Conservation (phyloP, 306 rosid genomes). For the Malus sieversii region DNA sequence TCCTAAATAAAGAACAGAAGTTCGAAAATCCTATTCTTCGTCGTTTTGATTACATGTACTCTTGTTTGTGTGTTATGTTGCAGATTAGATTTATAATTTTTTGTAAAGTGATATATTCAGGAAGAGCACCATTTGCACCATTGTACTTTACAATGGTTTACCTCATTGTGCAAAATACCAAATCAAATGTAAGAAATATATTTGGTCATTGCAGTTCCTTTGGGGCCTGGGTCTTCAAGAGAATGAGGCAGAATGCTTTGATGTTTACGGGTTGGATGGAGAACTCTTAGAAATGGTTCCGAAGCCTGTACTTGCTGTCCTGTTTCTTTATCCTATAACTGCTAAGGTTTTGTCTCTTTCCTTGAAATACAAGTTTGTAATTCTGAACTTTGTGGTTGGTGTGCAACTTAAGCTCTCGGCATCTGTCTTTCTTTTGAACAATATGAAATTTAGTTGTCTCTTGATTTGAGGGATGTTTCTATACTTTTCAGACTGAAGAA, state of each 20-base stretch:
- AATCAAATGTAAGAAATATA: not conserved
- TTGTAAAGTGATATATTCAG: not conserved
- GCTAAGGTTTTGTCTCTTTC: slow-evolving; percentile 42
- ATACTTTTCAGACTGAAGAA: slow-evolving; percentile 63
- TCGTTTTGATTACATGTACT: not conserved
- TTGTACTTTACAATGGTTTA: not conserved
- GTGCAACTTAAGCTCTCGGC: not conserved
- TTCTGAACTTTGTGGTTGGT: not conserved
- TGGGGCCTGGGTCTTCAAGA: slow-evolving; percentile 77
- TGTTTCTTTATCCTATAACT: slow-evolving; percentile 86
- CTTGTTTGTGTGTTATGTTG: not conserved
- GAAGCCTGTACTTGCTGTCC: slow-evolving; percentile 85
- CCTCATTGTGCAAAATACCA: not conserved
- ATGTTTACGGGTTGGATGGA: slow-evolving; percentile 82
- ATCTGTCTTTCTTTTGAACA: not conserved
- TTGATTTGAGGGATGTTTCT: slow-evolving; percentile 14
- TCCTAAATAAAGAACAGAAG: not conserved
- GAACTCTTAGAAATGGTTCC: slow-evolving; percentile 95
- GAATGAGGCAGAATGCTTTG: slow-evolving; percentile 70
- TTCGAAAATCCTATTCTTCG: not conserved
- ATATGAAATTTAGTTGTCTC: not conserved
- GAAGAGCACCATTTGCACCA: not conserved
- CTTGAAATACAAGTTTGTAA: not conserved
- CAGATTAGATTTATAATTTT: not conserved
- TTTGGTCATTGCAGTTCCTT: slow-evolving; percentile 50